Evolutionary conservation across 306 rosid genomes (phyloP).

Genomic region (Nissolia schottii): DNA sequence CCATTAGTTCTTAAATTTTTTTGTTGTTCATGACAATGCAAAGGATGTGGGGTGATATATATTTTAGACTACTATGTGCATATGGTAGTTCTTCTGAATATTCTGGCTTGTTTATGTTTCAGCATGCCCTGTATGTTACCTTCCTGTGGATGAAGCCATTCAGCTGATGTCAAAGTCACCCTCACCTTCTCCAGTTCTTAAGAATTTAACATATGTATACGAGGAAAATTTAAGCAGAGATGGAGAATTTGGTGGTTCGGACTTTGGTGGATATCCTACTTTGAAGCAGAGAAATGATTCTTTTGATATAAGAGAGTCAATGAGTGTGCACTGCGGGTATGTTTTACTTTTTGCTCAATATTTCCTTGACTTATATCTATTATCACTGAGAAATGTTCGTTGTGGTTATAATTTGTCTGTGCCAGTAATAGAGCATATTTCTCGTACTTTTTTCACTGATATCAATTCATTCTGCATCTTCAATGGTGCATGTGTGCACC

Average conservation of each 20-base stretch:
- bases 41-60: neutral
- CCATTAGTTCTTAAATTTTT: neutral
- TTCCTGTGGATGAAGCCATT: slow-evolving; percentile 87
- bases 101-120: slow-evolving; percentile 30
- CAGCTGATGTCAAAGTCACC: slow-evolving; percentile 69
- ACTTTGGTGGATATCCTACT: slow-evolving; percentile 95
- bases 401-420: slow-evolving; percentile 1
- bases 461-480: slow-evolving; percentile 16
- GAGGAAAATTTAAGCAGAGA: slow-evolving; percentile 66
- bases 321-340: slow-evolving; percentile 90
- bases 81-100: slow-evolving; percentile 22
- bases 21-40: neutral
- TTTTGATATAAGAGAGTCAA: slow-evolving; percentile 62
- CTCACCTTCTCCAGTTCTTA: slow-evolving; percentile 67
- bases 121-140: slow-evolving; percentile 98
- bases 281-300: slow-evolving; percentile 72
- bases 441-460: neutral
- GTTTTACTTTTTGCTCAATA: slow-evolving; percentile 25
- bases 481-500: slow-evolving; percentile 26
- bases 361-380: neutral
- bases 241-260: slow-evolving; percentile 86
- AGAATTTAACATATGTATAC: slow-evolving; percentile 57
- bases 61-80: neutral
- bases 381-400: slow-evolving; percentile 2
- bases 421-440: neutral